Evolutionary conservation across 2,329 filamentous ascomycete species (phyloP), one percentile per base, ranked within the genome.

Genomic region (Calonectria fujianensis): DNA sequence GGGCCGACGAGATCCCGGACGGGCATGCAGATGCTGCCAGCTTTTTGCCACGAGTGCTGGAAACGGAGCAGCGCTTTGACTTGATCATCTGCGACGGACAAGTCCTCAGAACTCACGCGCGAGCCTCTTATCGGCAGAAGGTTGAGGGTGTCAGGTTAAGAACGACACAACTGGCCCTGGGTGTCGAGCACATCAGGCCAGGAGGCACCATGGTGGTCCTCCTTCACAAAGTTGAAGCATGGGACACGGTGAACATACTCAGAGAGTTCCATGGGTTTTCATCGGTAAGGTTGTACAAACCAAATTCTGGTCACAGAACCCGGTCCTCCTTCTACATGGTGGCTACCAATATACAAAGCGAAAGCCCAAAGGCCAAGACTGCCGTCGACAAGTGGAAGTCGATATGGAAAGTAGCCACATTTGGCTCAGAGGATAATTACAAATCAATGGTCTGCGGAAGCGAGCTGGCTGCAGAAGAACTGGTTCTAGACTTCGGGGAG

Each of bases 291-390:
- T 75, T 90, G 0, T 88, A 85, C 79, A 92, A 91, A 77, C 88
- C 88, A 0, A 75, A 10, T 2, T 79, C 10, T 1, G 77, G 73
- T 3, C 88, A 91, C 72, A 79, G 77, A 1, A 87, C 81, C 27
- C 82, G 86, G 5, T 88, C 86, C 0, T 90, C 89, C 0, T 92
- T 91, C 75, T 91, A 92, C 77, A 82, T 91, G 78, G 74, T 91
- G 13, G 89, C 89, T 2, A 85, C 80, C 1, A 77, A 86, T 4
- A 82, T 91, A 0, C 81, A 85, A 52, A 82, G 82, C 7, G 51
- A 80, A 4, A 73, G 75, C 24, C 54, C 76, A 0, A 80, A 83
- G 37, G 88, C 87, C 0, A 3, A 78, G 0, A 39, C 72, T 11
- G 85, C 87, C 0, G 75, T 90, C 2, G 52, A 76, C 4, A 59